Evolutionary conservation across 225 moss, liverwort and hornwort genomes (phyloP).

Genomic region (Sphagnum tenellum): DNA sequence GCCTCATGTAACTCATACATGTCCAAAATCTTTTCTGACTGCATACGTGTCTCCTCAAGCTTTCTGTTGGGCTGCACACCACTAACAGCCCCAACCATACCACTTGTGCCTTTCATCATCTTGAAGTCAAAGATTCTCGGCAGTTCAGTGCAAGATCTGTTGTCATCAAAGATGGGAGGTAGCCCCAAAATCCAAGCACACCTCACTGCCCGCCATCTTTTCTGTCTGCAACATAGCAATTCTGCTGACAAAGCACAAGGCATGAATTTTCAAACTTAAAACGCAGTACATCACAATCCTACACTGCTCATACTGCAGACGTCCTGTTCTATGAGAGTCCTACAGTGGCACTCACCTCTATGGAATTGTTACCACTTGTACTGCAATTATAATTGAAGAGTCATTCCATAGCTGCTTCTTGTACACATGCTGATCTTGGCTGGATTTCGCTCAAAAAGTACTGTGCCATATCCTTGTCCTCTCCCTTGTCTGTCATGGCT

Average conservation of each 20-base stretch:
- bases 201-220: constrained; percentile 94
- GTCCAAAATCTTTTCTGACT: constrained; percentile 95
- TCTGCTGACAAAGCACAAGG: too few species aligned
- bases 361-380: constrained; percentile 68
- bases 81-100: constrained; percentile 85
- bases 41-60: constrained; percentile 95
- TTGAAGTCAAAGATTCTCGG: constrained; percentile 89
- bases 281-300: too few species aligned
- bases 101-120: constrained; percentile 80
- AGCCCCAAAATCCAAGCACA: constrained; percentile 92
- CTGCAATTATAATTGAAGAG: constrained; percentile 86
- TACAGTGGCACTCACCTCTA: constrained; percentile 36
- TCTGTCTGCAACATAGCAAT: constrained; percentile 36
- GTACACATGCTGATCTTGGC: constrained; percentile 68
- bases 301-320: too few species aligned
- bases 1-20: constrained; percentile 79
- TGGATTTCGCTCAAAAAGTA: constrained; percentile 75
- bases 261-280: too few species aligned
- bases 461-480: constrained; percentile 65
- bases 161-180: constrained; percentile 82
- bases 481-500: constrained; percentile 68
- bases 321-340: too few species aligned
- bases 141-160: constrained; percentile 77
- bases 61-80: constrained; percentile 89
- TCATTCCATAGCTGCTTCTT: constrained; percentile 87